These are phyloP conservation scores for Penstemon eatonii DNA, from an alignment of 257 asterid species.

Conservation along the genomic window DNA sequence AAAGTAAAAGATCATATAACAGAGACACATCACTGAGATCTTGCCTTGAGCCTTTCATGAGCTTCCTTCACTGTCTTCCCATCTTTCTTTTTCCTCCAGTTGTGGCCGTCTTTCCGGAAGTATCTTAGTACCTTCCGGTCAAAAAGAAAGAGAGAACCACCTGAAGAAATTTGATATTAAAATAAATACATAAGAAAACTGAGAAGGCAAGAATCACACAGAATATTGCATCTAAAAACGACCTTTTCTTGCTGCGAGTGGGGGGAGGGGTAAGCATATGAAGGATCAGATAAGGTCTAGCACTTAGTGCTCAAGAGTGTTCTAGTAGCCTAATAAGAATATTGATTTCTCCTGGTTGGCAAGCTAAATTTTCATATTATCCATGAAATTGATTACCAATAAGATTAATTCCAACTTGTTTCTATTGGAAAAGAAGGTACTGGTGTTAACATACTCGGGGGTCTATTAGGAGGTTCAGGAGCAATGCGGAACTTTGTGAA, in stretches of 20 bases:
- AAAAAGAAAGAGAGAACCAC: constrained; percentile 91
- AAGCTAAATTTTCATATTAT: constrained; percentile 5
- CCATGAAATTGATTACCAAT: constrained; percentile 9
- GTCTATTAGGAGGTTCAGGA: constrained; percentile 78
- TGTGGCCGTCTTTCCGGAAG: constrained; percentile 93
- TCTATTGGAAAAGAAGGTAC: not conserved
- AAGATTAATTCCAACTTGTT: not conserved
- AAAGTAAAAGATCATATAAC: constrained; percentile 24
- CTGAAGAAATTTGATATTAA: constrained; percentile 40
- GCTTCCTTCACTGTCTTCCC: constrained; percentile 96
- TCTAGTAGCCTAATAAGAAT: not conserved
- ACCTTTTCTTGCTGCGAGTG: not conserved
- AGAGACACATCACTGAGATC: constrained; percentile 19
- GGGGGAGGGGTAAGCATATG: not conserved
- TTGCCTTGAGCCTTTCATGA: constrained; percentile 94
- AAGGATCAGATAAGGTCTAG: not conserved
- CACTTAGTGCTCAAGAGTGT: not conserved
- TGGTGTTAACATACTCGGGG: constrained; percentile 56
- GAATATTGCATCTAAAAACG: not conserved
- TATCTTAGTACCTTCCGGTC: constrained; percentile 88
- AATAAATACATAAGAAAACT: constrained; percentile 16
- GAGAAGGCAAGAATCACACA: constrained; percentile 12
- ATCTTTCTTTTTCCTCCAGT: constrained; percentile 92
- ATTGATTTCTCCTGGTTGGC: not conserved
- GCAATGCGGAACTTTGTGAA: constrained; percentile 68